Base-by-base conservation (phyloP, 768 basidiomycete genomes). In the Gautieria morchelliformis region DNA sequence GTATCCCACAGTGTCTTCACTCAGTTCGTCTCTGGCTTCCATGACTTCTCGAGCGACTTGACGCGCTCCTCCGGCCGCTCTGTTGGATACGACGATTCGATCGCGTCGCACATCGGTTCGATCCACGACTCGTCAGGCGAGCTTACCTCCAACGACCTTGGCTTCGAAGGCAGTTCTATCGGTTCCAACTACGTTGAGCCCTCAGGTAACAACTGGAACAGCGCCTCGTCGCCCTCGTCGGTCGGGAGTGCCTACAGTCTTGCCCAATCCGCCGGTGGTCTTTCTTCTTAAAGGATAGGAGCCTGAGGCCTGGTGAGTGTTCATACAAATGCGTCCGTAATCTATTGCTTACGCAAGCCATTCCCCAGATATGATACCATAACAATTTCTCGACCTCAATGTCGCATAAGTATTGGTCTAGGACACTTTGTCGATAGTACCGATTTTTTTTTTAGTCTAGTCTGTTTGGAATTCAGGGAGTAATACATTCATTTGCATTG, bases 141-240 rank as follows among this genome's bases (percentile, higher is more conserved):
- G 22, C 41, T 60, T 17, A 20, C 30, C 48, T 45, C 41, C 24
- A 33, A 55, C 40, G 42, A 59, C 52, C 53, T 59, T 42, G 45
- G 45, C 17, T 59, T 70, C 42, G 15, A 47, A 8, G 51, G 55
- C 5, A 19, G 17, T 24, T 17, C 24, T 57, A 64, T 75, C 51
- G 76, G 77, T 30, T 61, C 59, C 52, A 68, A 71, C 59, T 72
- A 69, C 44, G 68, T 76, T 48, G 60, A 72, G 55, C 65, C 71
- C 39, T 51, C 58, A 11, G 74, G 74, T 59, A 63, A 63, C 65
- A 77, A 77, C 72, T 78, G 76, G 75, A 60, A 68, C 47, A 64
- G 68, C 33, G 42, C 30, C 20, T 39, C 58, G 19, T 62, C 61
- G 12, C 61, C 61, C n/a, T 44, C 53, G 5, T 48, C 53, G 19